These are phyloP conservation scores for Kwoniella botswanensis DNA, from an alignment of 768 basidiomycete genomes.

Conservation along the genomic window DNA sequence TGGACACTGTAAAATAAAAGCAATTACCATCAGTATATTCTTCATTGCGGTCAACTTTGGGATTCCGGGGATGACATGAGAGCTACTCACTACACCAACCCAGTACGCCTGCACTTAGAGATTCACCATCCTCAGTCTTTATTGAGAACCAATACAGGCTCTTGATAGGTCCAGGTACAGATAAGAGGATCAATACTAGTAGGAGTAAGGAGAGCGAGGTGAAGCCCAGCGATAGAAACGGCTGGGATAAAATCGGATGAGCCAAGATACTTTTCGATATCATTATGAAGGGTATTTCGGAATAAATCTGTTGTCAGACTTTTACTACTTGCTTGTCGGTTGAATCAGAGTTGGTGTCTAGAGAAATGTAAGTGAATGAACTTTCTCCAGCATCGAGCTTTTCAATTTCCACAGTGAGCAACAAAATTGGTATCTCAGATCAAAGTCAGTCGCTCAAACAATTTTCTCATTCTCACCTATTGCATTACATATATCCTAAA, in stretches of 20 bases:
- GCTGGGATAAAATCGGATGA: slow-evolving; percentile 37
- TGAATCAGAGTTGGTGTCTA: no score
- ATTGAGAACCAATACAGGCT: slow-evolving; percentile 56
- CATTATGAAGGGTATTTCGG: neutral
- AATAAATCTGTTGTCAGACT: no score
- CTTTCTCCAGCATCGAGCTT: no score
- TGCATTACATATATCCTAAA: neutral
- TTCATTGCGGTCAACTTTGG: no score
- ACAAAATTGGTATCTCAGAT: neutral
- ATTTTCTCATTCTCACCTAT: neutral
- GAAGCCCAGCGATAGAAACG: slow-evolving; percentile 46
- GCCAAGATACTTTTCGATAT: neutral
- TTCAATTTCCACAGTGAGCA: neutral
- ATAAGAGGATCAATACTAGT: slow-evolving; percentile 52
- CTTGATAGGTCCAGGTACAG: slow-evolving; percentile 57
- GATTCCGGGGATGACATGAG: neutral
- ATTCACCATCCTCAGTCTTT: slow-evolving; percentile 23
- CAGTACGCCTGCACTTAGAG: slow-evolving; percentile 46
- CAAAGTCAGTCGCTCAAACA: no score
- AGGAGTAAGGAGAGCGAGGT: slow-evolving; percentile 51
- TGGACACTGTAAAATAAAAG: slow-evolving; percentile 22
- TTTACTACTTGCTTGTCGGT: no score
- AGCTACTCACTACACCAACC: slow-evolving; percentile 55
- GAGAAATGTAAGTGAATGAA: no score
- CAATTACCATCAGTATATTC: neutral